A percentile compares a stretch with the other conserved stretches of the same genome.
Evolutionary conservation across 352 stramenopile species (phyloP).

Genomic region (Globisporangium takayamanum): DNA sequence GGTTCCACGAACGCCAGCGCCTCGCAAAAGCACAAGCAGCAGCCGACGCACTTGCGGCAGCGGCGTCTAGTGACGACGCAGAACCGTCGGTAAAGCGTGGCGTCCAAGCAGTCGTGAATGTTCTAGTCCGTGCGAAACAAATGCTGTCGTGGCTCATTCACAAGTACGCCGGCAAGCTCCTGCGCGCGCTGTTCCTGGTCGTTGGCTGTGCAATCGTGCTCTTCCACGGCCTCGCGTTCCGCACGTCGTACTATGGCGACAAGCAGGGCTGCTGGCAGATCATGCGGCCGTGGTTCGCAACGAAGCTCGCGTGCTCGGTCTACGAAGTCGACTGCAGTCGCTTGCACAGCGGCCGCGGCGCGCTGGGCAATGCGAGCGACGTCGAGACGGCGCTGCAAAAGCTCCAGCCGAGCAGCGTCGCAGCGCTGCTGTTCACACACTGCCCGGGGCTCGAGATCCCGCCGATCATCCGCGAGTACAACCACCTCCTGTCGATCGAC

Average conservation of each 20-base stretch:
- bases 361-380: slow-evolving; percentile 4
- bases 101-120: not conserved
- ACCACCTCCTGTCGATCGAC: slow-evolving; percentile 40
- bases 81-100: not conserved
- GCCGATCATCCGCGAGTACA: slow-evolving; percentile 20
- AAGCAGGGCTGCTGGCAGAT: slow-evolving; percentile 18
- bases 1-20: slow-evolving; percentile 4
- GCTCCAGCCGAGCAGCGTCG: slow-evolving; percentile 22
- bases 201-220: slow-evolving; percentile 6
- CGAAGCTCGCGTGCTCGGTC: slow-evolving; percentile 27
- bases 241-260: slow-evolving; percentile 13
- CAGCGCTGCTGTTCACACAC: slow-evolving; percentile 39
- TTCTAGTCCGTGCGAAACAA: not conserved
- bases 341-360: not conserved
- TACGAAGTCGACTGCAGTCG: slow-evolving; percentile 32
- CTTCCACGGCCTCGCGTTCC: slow-evolving; percentile 15
- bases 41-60: not conserved
- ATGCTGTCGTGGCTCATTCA: not conserved
- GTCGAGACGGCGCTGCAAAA: slow-evolving; percentile 13
- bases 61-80: not conserved
- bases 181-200: slow-evolving; percentile 16
- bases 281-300: slow-evolving; percentile 24
- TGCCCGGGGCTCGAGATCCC: slow-evolving; percentile 34
- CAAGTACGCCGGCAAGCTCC: slow-evolving; percentile 24
- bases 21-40: slow-evolving; percentile 1